Conservation (phyloP, 2,329 filamentous ascomycete genomes). For the Pezizomycotina sp. region DNA sequence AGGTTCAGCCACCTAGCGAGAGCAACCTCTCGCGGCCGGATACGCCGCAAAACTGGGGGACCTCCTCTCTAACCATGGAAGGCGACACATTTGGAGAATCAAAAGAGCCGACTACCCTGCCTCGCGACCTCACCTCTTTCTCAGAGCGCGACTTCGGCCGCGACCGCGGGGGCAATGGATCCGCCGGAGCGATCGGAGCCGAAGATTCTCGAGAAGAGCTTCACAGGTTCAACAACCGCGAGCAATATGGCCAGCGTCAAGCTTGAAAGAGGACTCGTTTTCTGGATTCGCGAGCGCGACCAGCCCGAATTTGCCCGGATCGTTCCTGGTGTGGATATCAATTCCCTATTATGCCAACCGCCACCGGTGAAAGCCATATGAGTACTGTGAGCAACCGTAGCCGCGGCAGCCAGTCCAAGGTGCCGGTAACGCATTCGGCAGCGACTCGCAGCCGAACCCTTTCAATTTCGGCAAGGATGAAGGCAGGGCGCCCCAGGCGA, state of each 20-base stretch:
- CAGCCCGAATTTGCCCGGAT: slow-evolving; percentile 29
- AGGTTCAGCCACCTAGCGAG: slow-evolving; percentile 55
- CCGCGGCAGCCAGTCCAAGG: slow-evolving; percentile 31
- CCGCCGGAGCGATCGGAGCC: slow-evolving; percentile 20
- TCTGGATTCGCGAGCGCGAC: slow-evolving; percentile 29
- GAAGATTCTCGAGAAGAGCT: slow-evolving; percentile 20
- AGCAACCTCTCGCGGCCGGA: slow-evolving; percentile 30
- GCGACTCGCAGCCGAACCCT: slow-evolving; percentile 36
- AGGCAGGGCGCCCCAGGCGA: slow-evolving; percentile 28
- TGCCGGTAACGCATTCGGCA: slow-evolving; percentile 37
- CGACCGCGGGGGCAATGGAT: slow-evolving; percentile 29
- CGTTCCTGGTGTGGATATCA: slow-evolving; percentile 32
- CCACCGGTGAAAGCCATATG: slow-evolving; percentile 30
- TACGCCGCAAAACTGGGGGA: slow-evolving; percentile 28
- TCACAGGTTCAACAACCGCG: slow-evolving; percentile 24
- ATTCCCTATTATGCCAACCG: slow-evolving; percentile 34
- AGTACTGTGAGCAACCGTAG: slow-evolving; percentile 35
- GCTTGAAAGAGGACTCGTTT: slow-evolving; percentile 31
- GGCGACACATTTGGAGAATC: slow-evolving; percentile 23
- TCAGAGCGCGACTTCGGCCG: slow-evolving; percentile 32
- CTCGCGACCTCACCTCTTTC: slow-evolving; percentile 20
- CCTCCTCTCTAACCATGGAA: slow-evolving; percentile 22
- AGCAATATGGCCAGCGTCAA: slow-evolving; percentile 10
- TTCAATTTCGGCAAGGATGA: slow-evolving; percentile 28
- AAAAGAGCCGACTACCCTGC: slow-evolving; percentile 19